Evolutionary conservation across 2,329 filamentous ascomycete genomes (phyloP), one percentile per base, ranked within the genome.

Genomic region (Exophiala viscosa): DNA sequence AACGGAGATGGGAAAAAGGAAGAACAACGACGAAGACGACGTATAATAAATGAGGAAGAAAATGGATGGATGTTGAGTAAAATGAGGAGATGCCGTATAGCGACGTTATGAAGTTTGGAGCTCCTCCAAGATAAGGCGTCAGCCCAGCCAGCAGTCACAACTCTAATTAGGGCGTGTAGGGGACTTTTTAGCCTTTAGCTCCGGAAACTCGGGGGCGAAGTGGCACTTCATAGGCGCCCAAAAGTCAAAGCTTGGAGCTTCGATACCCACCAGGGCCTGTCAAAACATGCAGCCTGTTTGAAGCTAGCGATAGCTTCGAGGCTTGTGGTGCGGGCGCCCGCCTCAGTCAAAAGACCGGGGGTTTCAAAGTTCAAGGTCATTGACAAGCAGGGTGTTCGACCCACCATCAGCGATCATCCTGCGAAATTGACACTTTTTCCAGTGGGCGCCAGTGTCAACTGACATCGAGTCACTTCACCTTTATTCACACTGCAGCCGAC

Each of bases 11-110:
- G 45, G 53, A 41, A 57, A 57, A 58, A 50, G 54, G 51, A 47
- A 59, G 52, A 52, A 54, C 52, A 54, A 40, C 45, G 51, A 56
- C 59, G 60, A 58, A 60, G 55, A 54, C 59, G 57, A 50, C 57
- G 48, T 56, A 57, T 57, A 42, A 41, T 33, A 42, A 35, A 52
- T 18, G 50, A 32, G 36, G 34, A 55, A 40, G 40, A 45, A 50
- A 54, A 48, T 32, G 34, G 48, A 35, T 45, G 52, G 45, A 39
- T 54, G 33, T 48, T 18, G 35, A 50, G 23, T n/a, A 40, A 23
- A 34, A 47, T n/a, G 32, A 49, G 42, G 11, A 47, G 42, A 44
- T 17, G n/a, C 5, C 20, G 11, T 5, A 40, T 17, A 11, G 14
- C 17, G 20, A 18, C 15, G 20, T 40, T 15, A 20, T 42, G 40